These are phyloP conservation scores for Pseudonectria foliicola DNA, from an alignment of 2,329 filamentous ascomycete species.

Conservation along the genomic window DNA sequence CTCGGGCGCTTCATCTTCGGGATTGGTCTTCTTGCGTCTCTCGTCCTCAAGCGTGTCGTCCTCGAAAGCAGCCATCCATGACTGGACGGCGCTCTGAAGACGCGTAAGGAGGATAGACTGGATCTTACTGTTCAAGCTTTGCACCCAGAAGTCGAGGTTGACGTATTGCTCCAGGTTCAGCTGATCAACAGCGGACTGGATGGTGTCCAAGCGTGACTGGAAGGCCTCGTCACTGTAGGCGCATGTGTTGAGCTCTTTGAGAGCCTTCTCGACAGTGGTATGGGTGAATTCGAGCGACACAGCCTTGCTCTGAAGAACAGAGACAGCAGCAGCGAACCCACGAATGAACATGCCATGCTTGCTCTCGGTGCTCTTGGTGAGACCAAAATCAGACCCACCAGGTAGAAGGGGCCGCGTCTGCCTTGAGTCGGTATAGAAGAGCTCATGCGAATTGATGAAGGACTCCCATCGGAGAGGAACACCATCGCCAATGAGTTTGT, in stretches of 20 bases:
- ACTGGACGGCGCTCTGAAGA: slow-evolving; percentile 72
- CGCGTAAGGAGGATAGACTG: slow-evolving; percentile 73
- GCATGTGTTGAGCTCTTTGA: slow-evolving; percentile 78
- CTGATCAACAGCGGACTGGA: slow-evolving; percentile 91
- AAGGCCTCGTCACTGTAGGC: slow-evolving; percentile 76
- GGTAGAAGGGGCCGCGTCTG: slow-evolving; percentile 39
- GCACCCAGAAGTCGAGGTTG: slow-evolving; percentile 86
- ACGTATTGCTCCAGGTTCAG: slow-evolving; percentile 94
- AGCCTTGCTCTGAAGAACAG: slow-evolving; percentile 82
- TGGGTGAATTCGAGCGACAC: slow-evolving; percentile 72
- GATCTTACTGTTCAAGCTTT: slow-evolving; percentile 77
- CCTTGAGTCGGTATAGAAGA: slow-evolving; percentile 53
- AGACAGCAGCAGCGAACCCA: slow-evolving; percentile 82
- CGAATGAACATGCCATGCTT: slow-evolving; percentile 96
- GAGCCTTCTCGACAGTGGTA: slow-evolving; percentile 69
- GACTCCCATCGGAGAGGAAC: slow-evolving; percentile 93
- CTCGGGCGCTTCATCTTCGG: slow-evolving; percentile 41
- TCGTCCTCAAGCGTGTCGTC: slow-evolving; percentile 48
- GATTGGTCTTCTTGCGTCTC: slow-evolving; percentile 42
- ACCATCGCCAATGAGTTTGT: slow-evolving; percentile 75
- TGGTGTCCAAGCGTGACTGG: slow-evolving; percentile 69
- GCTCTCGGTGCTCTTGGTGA: slow-evolving; percentile 62
- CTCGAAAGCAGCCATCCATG: slow-evolving; percentile 85
- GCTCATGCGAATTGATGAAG: slow-evolving; percentile 92
- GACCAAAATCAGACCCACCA: slow-evolving; percentile 32